A percentile compares a stretch with the other conserved stretches of the same genome.
Conservation (phyloP, 1,284 basidiomycete species). For the Ganoderma boninense region DNA sequence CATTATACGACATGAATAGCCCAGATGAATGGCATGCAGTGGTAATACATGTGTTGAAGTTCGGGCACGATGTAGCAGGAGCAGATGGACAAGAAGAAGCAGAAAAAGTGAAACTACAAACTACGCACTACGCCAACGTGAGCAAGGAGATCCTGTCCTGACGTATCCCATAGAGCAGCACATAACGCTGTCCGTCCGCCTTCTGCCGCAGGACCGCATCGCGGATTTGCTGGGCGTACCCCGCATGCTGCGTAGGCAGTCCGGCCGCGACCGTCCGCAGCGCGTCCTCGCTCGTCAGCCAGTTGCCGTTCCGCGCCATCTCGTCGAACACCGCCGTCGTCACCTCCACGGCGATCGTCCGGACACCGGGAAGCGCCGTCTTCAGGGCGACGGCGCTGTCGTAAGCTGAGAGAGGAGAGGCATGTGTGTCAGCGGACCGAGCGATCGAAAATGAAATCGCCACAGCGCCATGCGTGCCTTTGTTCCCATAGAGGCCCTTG, state of each 20-base stretch:
- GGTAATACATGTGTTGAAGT: constrained; percentile 16
- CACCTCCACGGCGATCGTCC: constrained; percentile 78
- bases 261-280: constrained; percentile 67
- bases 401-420: constrained; percentile 50
- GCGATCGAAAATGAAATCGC: neutral
- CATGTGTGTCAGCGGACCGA: constrained; percentile 9
- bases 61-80: neutral
- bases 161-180: constrained; percentile 72
- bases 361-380: constrained; percentile 63
- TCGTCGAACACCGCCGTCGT: constrained; percentile 65
- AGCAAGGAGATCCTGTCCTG: constrained; percentile 77
- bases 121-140: constrained; percentile 40
- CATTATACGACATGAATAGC: neutral
- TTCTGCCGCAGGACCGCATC: constrained; percentile 70
- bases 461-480: constrained; percentile 52
- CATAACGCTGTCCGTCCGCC: constrained; percentile 66
- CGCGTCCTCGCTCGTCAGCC: constrained; percentile 78
- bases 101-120: constrained; percentile 7
- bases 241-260: constrained; percentile 63
- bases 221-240: constrained; percentile 70
- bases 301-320: constrained; percentile 62
- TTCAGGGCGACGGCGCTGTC: constrained; percentile 66
- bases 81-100: neutral
- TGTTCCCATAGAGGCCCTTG: constrained; percentile 73
- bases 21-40: constrained; percentile 2